A percentile compares a stretch with the other conserved stretches of the same genome.
phyloP scores from a whole-genome alignment of 2,329 filamentous ascomycete species.

The Xylariaceae sp. region DNA sequence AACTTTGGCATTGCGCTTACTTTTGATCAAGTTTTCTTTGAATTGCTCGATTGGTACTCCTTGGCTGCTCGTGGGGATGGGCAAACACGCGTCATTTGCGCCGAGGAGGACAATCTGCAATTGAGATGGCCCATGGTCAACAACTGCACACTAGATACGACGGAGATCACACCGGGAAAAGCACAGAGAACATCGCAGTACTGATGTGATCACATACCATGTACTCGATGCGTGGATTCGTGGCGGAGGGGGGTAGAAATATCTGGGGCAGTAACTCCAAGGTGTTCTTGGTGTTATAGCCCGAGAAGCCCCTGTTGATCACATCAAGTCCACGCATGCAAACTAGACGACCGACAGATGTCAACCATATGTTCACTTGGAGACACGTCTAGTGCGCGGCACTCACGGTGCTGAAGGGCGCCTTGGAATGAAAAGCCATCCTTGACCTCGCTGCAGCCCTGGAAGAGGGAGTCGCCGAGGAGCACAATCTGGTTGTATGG shows the following conservation, averaged over 20 bases:
- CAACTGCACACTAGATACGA: not conserved
- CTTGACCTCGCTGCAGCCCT: constrained; percentile 56
- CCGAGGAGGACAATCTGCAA: constrained; percentile 72
- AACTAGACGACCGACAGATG: constrained; percentile 40
- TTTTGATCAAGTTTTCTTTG: constrained; percentile 59
- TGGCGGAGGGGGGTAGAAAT: constrained; percentile 59
- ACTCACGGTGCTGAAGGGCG: constrained; percentile 62
- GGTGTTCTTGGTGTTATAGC: constrained; percentile 76
- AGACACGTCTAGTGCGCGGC: not conserved
- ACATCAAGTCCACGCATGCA: constrained; percentile 77
- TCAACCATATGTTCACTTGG: constrained; percentile 10
- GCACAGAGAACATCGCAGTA: constrained; percentile 4
- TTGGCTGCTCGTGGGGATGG: constrained; percentile 58
- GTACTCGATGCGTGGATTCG: constrained; percentile 58
- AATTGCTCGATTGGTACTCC: constrained; percentile 74
- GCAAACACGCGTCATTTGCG: constrained; percentile 80
- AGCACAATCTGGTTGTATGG: constrained; percentile 72
- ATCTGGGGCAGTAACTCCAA: constrained; percentile 63
- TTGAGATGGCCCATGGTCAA: not conserved
- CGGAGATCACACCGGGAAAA: constrained; percentile 6
- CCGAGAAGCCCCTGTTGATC: constrained; percentile 80
- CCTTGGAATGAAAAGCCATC: constrained; percentile 71
- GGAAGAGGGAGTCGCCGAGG: constrained; percentile 85
- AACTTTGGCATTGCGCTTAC: constrained; percentile 2
- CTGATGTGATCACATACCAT: constrained; percentile 46